These are phyloP conservation scores for Trichophyton schoenleinii DNA, from an alignment of 2,329 filamentous ascomycete species.

Conservation along the genomic window DNA sequence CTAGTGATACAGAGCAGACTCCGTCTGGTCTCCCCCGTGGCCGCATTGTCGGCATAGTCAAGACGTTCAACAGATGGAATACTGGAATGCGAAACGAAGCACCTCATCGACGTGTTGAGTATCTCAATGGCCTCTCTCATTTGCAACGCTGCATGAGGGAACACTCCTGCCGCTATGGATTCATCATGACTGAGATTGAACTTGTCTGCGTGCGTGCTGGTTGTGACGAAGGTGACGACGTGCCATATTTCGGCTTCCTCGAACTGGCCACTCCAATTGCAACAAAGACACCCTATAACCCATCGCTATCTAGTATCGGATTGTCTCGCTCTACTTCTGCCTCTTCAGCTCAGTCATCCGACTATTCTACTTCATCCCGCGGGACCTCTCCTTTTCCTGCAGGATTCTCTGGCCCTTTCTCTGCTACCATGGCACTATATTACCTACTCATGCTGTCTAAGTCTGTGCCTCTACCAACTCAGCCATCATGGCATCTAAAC, in stretches of 20 bases:
- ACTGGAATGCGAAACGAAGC: constrained; percentile 81
- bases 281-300: constrained; percentile 31
- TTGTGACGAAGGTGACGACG: constrained; percentile 42
- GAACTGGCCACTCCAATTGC: constrained; percentile 54
- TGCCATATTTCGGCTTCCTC: constrained; percentile 77
- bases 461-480: constrained; percentile 45
- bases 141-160: constrained; percentile 88
- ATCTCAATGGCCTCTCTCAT: constrained; percentile 73
- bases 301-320: constrained; percentile 5
- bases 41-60: constrained; percentile 71
- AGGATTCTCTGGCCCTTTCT: constrained; percentile 33
- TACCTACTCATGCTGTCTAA: constrained; percentile 55
- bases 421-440: constrained; percentile 48
- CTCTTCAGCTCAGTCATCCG: constrained; percentile 22
- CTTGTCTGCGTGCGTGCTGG: constrained; percentile 80
- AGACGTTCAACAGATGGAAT: constrained; percentile 89
- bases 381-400: constrained; percentile 15
- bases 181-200: constrained; percentile 93
- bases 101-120: constrained; percentile 74
- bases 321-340: constrained; percentile 13
- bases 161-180: constrained; percentile 84
- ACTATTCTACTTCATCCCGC: constrained; percentile 21
- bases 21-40: constrained; percentile 41
- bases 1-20: constrained; percentile 38
- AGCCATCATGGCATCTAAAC: constrained; percentile 46